A percentile compares a stretch with the other conserved stretches of the same genome.
Evolutionary conservation across 1,139 yeast genomes (phyloP).

Genomic region (Geotrichum citri-aurantii): DNA sequence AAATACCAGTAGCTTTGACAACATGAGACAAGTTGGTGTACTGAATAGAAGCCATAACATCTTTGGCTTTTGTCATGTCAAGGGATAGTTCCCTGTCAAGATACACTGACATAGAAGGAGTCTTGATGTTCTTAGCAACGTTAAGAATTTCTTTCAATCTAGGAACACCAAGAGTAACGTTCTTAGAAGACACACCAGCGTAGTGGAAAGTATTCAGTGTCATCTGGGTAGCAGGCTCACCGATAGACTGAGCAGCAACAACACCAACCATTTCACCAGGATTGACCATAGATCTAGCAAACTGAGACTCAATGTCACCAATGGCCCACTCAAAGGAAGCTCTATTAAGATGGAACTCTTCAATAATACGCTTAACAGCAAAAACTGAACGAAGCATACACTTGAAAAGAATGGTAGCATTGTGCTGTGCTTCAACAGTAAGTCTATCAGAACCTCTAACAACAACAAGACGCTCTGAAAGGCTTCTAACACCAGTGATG

Average conservation of each 20-base stretch:
- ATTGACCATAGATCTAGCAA: slow-evolving; percentile 86
- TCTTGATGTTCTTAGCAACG: slow-evolving; percentile 95
- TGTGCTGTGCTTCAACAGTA: slow-evolving; percentile 79
- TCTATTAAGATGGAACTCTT: slow-evolving; percentile 79
- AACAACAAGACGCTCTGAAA: slow-evolving; percentile 64
- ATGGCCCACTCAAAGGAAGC: slow-evolving; percentile 93
- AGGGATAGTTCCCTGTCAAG: slow-evolving; percentile 72
- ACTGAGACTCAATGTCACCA: slow-evolving; percentile 90
- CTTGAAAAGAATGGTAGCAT: slow-evolving; percentile 87
- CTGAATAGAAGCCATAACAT: slow-evolving; percentile 93
- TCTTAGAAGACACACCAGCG: slow-evolving; percentile 99
- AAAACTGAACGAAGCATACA: slow-evolving; percentile 88
- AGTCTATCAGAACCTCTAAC: slow-evolving; percentile 77
- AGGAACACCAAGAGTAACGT: slow-evolving; percentile 98
- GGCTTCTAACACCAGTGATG: slow-evolving; percentile 62
- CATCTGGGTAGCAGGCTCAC: slow-evolving; percentile 99
- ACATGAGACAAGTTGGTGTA: slow-evolving; percentile 93
- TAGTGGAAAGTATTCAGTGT: slow-evolving; percentile 98
- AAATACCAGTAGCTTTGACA: slow-evolving; percentile 95
- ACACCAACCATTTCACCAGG: slow-evolving; percentile 99
- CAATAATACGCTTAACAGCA: slow-evolving; percentile 84
- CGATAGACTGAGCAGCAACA: slow-evolving; percentile 97
- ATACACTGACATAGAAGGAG: slow-evolving; percentile 96
- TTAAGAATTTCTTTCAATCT: slow-evolving; percentile 98
- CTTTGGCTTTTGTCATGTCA: slow-evolving; percentile 90